A percentile compares a stretch with the other conserved stretches of the same genome.
phyloP scores from a whole-genome alignment of 2,329 filamentous ascomycete species.

The Rutstroemia sydowiana region DNA sequence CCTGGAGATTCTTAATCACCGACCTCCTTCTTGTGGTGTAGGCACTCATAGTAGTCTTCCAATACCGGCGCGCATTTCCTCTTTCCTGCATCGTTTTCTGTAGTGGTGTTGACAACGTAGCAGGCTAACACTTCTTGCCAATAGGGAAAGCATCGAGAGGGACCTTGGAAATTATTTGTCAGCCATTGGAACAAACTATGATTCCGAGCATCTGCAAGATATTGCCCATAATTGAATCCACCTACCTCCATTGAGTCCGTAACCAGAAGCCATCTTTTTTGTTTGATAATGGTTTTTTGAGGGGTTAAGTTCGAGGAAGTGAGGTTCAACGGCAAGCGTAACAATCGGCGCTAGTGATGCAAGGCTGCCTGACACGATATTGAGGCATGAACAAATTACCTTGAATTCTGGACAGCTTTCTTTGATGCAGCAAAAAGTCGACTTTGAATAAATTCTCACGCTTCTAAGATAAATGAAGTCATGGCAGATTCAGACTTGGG shows the following conservation, averaged over 20 bases:
- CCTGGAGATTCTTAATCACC: conserved; percentile 21
- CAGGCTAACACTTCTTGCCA: conserved; percentile 99
- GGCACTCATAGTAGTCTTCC: conserved; percentile 97
- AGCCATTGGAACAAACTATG: conserved; percentile 17
- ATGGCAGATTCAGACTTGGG: conserved; percentile 42
- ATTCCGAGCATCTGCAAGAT: neutral
- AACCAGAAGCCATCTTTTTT: conserved; percentile 67
- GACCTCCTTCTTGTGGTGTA: conserved; percentile 99
- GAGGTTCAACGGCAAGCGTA: conserved; percentile 15
- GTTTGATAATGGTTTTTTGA: conserved; percentile 18
- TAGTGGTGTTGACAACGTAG: conserved; percentile 87
- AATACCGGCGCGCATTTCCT: conserved; percentile 78
- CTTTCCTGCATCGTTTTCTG: conserved; percentile 73
- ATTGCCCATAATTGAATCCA: conserved; percentile 16
- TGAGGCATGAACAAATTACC: conserved; percentile 6
- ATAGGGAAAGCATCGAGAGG: conserved; percentile 88
- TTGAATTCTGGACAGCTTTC: conserved; percentile 8
- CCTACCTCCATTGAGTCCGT: conserved; percentile 72
- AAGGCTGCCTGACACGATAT: neutral
- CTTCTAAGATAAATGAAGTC: conserved; percentile 13
- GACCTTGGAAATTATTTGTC: conserved; percentile 18
- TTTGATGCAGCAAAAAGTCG: neutral
- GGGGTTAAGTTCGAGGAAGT: conserved; percentile 15
- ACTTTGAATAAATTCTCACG: conserved; percentile 3
- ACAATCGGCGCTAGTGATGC: neutral